A percentile compares a stretch with the other conserved stretches of the same genome.
These are phyloP conservation scores for Hypoxylon rickii DNA, from an alignment of 495 filamentous ascomycete species.

Conservation along the genomic window DNA sequence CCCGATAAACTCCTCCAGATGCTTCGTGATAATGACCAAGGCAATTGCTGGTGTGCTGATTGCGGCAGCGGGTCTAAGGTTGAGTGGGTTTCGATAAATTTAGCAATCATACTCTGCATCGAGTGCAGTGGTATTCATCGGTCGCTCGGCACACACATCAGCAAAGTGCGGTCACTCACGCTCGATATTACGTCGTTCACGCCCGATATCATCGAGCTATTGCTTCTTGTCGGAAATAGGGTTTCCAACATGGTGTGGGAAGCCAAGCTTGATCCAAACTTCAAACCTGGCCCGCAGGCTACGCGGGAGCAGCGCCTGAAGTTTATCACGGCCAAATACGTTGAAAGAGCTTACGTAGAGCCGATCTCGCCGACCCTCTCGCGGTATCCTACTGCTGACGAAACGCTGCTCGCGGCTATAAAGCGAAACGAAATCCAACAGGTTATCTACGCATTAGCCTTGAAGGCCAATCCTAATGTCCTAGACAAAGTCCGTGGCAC, in stretches of 20 bases:
- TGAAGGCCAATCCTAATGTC: constrained; percentile 85
- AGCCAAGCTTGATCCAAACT: constrained; percentile 70
- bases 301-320: constrained; percentile 85
- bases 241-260: constrained; percentile 98
- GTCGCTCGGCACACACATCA: constrained; percentile 95
- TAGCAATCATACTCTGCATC: constrained; percentile 95
- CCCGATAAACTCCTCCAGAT: constrained; percentile 83
- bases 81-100: constrained; percentile 98
- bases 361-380: constrained; percentile 75
- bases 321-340: constrained; percentile 96
- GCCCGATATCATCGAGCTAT: constrained; percentile 91
- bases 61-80: constrained; percentile 90
- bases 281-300: constrained; percentile 74
- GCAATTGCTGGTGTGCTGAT: constrained; percentile 94
- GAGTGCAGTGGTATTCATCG: constrained; percentile 98
- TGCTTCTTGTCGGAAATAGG: constrained; percentile 89
- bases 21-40: constrained; percentile 87
- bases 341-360: constrained; percentile 78
- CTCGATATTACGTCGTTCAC: constrained; percentile 95
- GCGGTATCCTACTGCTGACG: constrained; percentile 78
- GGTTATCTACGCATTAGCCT: constrained; percentile 86
- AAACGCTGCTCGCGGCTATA: constrained; percentile 88
- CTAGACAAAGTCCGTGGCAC: constrained; percentile 85
- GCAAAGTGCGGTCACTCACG: constrained; percentile 94
- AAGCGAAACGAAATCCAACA: constrained; percentile 93